phyloP scores from a whole-genome alignment of 352 stramenopile genomes.

The Phytopythium litorale region DNA sequence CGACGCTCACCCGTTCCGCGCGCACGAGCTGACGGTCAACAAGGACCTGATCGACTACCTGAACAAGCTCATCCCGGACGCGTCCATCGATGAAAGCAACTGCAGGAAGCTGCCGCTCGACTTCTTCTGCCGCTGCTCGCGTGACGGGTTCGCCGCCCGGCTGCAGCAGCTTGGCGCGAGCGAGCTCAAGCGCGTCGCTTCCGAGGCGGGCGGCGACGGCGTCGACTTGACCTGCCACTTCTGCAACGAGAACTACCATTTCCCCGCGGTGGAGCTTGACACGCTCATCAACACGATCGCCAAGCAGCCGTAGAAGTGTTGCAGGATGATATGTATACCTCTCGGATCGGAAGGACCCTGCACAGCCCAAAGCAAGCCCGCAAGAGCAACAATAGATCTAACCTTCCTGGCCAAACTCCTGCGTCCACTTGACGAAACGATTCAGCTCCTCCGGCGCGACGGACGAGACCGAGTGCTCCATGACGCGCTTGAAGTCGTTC shows the following conservation, averaged over 20 bases:
- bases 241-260: conserved; percentile 78
- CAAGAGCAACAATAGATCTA: conserved; percentile 27
- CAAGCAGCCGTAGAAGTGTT: conserved; percentile 13
- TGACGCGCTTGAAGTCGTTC: conserved; percentile 95
- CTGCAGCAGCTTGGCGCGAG: conserved; percentile 46
- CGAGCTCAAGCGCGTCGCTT: conserved; percentile 46
- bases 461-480: conserved; percentile 93
- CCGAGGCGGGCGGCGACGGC: conserved; percentile 43
- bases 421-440: conserved; percentile 98
- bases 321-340: conserved; percentile 2
- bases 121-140: conserved; percentile 84
- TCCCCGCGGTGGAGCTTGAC: conserved; percentile 47
- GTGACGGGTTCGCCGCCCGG: conserved; percentile 51
- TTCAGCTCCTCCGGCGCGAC: conserved; percentile 97
- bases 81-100: conserved; percentile 47
- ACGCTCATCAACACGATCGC: conserved; percentile 25
- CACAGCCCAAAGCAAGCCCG: not conserved
- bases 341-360: not conserved
- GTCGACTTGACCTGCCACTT: conserved; percentile 83
- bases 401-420: conserved; percentile 99
- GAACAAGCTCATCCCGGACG: conserved; percentile 72
- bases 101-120: conserved; percentile 67
- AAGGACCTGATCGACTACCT: conserved; percentile 64
- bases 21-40: conserved; percentile 43
- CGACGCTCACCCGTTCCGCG: conserved; percentile 41